Evolutionary conservation across 371 early-diverging fungal species (phyloP), one percentile per base, ranked within the genome.

Genomic region (Circinella umbellata): DNA sequence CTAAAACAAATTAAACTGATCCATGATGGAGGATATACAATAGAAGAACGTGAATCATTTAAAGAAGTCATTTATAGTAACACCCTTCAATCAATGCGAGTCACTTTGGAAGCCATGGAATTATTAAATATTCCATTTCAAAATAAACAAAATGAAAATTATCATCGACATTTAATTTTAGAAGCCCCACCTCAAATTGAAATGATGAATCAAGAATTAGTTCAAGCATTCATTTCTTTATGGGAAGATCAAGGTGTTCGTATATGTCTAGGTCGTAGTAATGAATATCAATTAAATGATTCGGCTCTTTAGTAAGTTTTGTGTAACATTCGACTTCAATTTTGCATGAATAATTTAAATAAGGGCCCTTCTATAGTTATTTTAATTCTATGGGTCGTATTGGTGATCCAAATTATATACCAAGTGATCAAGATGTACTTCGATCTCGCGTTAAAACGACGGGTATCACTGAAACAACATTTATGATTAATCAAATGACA

Each of bases 1-100:
- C 80, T 98, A 53, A 98, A 98, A 78, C 98, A 98, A 75, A 97
- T 98, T 96, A 93, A 94, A 76, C 86, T 97, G 46, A 96, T 98
- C 71, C 98, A 98, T 78, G 95, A 92, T 68, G 90, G 89, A 63
- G 98, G 98, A 5, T 98, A 94, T 81, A 89, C 91, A 60, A 72
- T 79, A 14, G 91, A 93, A 49, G 98, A 98, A 79, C 88, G 93
- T 53, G 91, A 92, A 68, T 89, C 92, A 39, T 97, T 94, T 81
- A 93, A 90, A 72, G 95, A 92, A 74, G 93, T 95, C 70, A 95
- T 98, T 60, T 95, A 94, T 75, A 87, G 91, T 57, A 98, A 98
- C 80, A 90, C 92, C 18, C 86, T 95, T 67, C 93, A 95, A 68
- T 94, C 95, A n/a, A 95, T 95, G 94, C 88, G 92, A 60, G 92